Percentiles rank a stretch among this genome's conserved stretches.
These are phyloP conservation scores for Cercophora samala DNA, from an alignment of 495 filamentous ascomycete genomes.

Conservation along the genomic window DNA sequence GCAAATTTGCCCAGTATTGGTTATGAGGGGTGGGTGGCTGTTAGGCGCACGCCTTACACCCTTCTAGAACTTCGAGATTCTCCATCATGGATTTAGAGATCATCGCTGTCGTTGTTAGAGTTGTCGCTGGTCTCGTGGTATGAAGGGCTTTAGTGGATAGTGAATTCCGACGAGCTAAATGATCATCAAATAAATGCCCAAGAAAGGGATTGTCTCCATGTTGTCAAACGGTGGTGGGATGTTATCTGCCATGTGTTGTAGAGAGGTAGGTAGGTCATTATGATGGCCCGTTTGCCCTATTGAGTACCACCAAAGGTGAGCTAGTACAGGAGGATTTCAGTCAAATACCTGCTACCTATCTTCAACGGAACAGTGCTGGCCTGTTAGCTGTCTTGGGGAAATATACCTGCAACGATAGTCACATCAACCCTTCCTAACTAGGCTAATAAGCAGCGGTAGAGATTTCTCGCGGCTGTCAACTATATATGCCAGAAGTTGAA, in stretches of 20 bases:
- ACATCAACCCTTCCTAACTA: too few species aligned
- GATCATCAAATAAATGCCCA: background rate
- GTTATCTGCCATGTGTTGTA: background rate
- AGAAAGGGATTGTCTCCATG: background rate
- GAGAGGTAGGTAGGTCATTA: background rate
- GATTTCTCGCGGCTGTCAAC: too few species aligned
- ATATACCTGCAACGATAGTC: too few species aligned
- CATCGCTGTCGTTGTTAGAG: background rate
- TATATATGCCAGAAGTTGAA: too few species aligned
- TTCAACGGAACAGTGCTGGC: too few species aligned
- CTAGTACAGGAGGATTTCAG: too few species aligned
- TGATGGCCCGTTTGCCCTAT: too few species aligned
- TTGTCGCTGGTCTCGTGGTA: background rate
- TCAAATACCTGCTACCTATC: too few species aligned
- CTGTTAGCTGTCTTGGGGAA: too few species aligned
- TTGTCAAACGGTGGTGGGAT: background rate
- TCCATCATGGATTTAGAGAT: background rate
- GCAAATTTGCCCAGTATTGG: slow-evolving; percentile 19
- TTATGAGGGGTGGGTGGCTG: background rate
- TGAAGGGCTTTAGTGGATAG: background rate
- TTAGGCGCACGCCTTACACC: background rate
- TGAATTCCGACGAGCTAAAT: background rate
- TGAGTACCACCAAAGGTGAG: too few species aligned
- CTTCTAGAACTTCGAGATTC: background rate
- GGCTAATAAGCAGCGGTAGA: too few species aligned